Conservation (phyloP, 2,329 filamentous ascomycete species). For the Alternaria infectoria region DNA sequence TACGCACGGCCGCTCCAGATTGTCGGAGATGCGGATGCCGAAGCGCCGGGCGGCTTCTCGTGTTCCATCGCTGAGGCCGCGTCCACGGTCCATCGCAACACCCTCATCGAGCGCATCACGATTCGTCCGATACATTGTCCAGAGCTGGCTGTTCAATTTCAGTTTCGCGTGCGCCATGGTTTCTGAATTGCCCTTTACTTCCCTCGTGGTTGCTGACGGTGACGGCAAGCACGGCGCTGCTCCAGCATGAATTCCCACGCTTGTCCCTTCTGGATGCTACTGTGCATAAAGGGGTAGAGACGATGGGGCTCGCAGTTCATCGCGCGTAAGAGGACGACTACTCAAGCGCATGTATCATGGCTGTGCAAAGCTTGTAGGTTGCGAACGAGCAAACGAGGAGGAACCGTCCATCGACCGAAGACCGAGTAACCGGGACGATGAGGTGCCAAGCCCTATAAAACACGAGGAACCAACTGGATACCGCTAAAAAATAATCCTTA, state of each 20-base stretch:
- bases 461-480: neutral
- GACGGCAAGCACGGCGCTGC: neutral
- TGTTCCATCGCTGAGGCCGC: neutral
- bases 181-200: no score
- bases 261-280: neutral
- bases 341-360: neutral
- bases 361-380: neutral
- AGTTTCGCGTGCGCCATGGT: no score
- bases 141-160: neutral
- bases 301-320: neutral
- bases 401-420: neutral
- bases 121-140: neutral
- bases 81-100: neutral
- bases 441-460: neutral
- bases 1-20: neutral
- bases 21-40: neutral
- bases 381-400: neutral
- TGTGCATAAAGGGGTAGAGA: neutral
- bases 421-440: neutral
- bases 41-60: neutral
- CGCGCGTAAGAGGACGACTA: neutral
- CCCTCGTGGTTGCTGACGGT: neutral
- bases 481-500: neutral
- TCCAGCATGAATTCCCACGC: neutral
- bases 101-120: neutral